These are phyloP conservation scores for Aspergillus panamensis DNA, from an alignment of 495 filamentous ascomycete genomes.

Conservation along the genomic window DNA sequence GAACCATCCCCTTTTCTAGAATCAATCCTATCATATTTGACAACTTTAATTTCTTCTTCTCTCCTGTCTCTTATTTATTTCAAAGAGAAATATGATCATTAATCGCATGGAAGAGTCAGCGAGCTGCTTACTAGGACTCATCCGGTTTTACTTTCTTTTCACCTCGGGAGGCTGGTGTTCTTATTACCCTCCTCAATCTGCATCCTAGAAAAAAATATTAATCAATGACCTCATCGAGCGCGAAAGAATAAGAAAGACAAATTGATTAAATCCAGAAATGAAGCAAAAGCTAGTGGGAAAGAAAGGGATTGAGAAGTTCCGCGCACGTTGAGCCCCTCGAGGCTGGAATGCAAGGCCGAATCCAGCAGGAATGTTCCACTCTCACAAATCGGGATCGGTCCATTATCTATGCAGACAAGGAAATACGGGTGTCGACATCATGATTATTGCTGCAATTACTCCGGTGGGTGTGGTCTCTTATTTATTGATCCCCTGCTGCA, in stretches of 20 bases:
- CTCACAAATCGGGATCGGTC: neutral
- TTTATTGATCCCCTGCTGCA: neutral
- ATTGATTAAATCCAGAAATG: neutral
- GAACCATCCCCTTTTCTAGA: neutral
- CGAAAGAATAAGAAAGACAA: neutral
- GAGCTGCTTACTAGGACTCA: neutral
- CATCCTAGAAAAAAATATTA: neutral
- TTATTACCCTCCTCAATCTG: neutral
- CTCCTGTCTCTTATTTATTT: neutral
- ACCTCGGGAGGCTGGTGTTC: neutral
- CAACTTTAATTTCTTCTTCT: neutral
- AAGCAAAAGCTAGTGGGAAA: neutral
- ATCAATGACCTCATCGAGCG: neutral
- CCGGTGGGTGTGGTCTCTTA: neutral
- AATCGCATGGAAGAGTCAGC: neutral
- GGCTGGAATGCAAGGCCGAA: conserved; percentile 6
- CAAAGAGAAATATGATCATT: neutral
- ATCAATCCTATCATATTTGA: neutral
- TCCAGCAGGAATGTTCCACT: conserved; percentile 2
- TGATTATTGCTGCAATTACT: neutral
- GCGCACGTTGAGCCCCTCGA: neutral
- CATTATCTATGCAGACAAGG: neutral
- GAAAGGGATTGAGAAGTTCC: neutral
- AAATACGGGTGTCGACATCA: neutral
- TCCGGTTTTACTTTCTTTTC: neutral